Conservation (phyloP, 2,329 filamentous ascomycete species). For the Ascochyta rabiei region DNA sequence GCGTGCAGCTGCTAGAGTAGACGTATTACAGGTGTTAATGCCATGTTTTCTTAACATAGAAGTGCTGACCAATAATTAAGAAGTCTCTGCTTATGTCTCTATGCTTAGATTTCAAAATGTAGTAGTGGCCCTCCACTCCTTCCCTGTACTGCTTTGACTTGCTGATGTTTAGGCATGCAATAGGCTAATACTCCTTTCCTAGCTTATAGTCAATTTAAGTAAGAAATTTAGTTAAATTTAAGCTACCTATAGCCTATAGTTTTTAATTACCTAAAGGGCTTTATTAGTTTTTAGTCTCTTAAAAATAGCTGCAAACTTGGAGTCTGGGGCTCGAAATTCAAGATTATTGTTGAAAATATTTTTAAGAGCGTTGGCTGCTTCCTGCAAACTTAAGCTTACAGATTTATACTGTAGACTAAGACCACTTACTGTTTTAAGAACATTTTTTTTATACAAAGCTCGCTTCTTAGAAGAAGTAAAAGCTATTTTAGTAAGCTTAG, state of each 20-base stretch:
- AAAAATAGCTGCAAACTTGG: no score
- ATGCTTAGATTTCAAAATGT: conserved; percentile 3
- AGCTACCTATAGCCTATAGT: neutral
- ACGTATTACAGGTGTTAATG: neutral
- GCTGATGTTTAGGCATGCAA: conserved; percentile 7
- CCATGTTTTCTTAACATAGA: neutral
- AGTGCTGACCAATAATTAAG: conserved; percentile 2
- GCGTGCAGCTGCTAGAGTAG: neutral
- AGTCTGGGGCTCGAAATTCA: neutral
- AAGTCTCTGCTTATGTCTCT: conserved; percentile 9
- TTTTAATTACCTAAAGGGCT: no score
- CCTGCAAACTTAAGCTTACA: no score
- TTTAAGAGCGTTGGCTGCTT: conserved; percentile 7
- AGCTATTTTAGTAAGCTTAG: no score
- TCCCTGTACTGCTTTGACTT: conserved; percentile 3
- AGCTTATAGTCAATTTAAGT: neutral
- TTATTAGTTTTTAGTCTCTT: no score
- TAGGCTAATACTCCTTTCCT: conserved; percentile 10
- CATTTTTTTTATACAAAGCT: no score
- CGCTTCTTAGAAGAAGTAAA: no score
- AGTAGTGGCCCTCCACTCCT: conserved; percentile 11
- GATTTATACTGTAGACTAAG: no score
- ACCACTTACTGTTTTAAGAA: no score
- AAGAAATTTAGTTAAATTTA: no score
- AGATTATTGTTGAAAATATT: conserved; percentile 16